A percentile compares a stretch with the other conserved stretches of the same genome.
Conservation (phyloP, 257 asterid species). For the Nicotiana tabacum region DNA sequence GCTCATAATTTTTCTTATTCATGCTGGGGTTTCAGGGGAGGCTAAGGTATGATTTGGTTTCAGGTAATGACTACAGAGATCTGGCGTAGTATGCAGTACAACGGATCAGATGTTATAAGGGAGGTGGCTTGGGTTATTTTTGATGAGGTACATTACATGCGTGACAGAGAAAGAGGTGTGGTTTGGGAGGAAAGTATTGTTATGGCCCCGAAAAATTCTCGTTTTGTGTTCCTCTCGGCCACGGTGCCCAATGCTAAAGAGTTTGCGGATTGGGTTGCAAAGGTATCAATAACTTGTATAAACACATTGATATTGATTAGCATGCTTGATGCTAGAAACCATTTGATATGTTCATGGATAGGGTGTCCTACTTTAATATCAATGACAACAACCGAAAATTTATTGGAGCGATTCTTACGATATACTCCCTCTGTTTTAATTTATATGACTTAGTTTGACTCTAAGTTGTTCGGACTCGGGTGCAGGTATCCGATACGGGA, state of each 20-base stretch:
- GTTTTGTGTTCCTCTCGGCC: conserved; percentile 89
- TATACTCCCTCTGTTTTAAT: too few relatives aligned
- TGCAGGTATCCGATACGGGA: too few relatives aligned
- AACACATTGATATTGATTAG: background rate
- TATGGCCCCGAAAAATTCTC: conserved; percentile 88
- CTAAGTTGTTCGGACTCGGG: too few relatives aligned
- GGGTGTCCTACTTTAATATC: background rate
- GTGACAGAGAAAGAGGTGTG: conserved; percentile 96
- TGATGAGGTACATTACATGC: conserved; percentile 99
- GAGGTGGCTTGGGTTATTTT: conserved; percentile 97
- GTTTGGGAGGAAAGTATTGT: conserved; percentile 99
- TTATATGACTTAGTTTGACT: too few relatives aligned
- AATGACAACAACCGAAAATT: background rate
- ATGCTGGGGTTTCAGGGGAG: background rate
- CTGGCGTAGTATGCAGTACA: conserved; percentile 99
- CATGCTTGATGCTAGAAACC: conserved; percentile 3
- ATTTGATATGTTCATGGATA: background rate
- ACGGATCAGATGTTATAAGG: conserved; percentile 83
- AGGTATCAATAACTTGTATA: conserved; percentile 43
- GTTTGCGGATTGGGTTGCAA: conserved; percentile 99
- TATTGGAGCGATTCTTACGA: background rate
- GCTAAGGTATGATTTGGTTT: conserved; percentile 21
- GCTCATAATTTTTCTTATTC: background rate
- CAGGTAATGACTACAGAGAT: conserved; percentile 99
- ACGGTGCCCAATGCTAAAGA: conserved; percentile 95